A percentile compares a stretch with the other conserved stretches of the same genome.
Evolutionary conservation across 2,329 filamentous ascomycete species (phyloP).

Genomic region (Sporothrix protearum): DNA sequence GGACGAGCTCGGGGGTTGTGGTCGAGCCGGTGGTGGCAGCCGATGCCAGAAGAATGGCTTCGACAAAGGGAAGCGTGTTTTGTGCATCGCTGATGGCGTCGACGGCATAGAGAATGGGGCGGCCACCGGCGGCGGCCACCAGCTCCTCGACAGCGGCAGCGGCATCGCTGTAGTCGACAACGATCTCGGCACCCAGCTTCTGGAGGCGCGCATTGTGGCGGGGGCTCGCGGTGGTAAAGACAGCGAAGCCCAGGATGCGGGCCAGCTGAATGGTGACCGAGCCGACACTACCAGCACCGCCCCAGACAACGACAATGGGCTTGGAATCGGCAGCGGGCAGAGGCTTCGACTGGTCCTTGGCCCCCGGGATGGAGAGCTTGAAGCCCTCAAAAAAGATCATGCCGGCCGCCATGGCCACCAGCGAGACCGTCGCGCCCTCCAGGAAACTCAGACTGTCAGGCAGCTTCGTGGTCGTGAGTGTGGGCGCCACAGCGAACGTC

Average conservation of each 20-base stretch:
- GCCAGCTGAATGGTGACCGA: constrained; percentile 18
- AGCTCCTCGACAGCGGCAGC: not conserved
- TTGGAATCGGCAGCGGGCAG: not conserved
- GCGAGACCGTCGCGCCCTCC: not conserved
- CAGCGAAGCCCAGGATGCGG: constrained; percentile 19
- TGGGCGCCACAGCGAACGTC: not conserved
- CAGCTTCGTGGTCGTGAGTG: not conserved
- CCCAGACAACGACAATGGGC: not conserved
- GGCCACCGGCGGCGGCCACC: not conserved
- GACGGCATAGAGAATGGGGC: not conserved
- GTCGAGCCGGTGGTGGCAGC: not conserved
- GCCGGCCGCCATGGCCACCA: not conserved
- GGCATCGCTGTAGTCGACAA: constrained; percentile 22
- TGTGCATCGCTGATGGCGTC: not conserved
- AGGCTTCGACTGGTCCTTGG: not conserved
- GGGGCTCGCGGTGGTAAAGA: constrained; percentile 21
- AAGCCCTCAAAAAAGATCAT: not conserved
- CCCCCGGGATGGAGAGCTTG: not conserved
- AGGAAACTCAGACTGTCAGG: not conserved
- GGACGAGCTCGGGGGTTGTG: not conserved
- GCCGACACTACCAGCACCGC: not conserved
- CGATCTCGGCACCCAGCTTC: constrained; percentile 16
- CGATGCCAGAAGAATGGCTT: not conserved
- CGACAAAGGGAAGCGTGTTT: not conserved
- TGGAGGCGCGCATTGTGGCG: constrained; percentile 22